phyloP scores from a whole-genome alignment of 805 yeast species.

The Teunomyces cretensis region DNA sequence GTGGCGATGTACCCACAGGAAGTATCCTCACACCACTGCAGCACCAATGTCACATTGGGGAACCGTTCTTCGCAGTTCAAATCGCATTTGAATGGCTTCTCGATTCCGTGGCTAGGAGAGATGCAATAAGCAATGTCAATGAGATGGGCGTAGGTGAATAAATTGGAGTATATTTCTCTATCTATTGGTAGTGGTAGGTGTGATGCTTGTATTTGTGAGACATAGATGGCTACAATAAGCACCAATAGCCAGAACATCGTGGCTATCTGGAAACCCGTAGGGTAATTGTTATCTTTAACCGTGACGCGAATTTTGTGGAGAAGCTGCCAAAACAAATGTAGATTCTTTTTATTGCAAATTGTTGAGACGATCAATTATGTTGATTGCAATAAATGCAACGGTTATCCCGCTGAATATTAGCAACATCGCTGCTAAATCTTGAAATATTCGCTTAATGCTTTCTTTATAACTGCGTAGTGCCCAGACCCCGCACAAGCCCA shows the following conservation, averaged over 20 bases:
- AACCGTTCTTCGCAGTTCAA: conserved; percentile 32
- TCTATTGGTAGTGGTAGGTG: conserved; percentile 2
- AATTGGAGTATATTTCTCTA: conserved; percentile 19
- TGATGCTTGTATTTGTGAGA: background rate
- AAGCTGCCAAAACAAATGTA: background rate
- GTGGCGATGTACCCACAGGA: conserved; percentile 41
- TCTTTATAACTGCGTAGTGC: background rate
- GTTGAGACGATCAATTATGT: background rate
- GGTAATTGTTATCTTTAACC: background rate
- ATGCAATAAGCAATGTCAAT: conserved; percentile 46
- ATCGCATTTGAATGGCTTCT: conserved; percentile 40
- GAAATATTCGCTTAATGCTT: background rate
- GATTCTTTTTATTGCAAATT: background rate
- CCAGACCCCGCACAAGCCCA: background rate
- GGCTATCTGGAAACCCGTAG: background rate
- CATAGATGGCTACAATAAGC: background rate
- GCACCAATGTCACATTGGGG: conserved; percentile 35
- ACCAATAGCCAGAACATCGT: background rate
- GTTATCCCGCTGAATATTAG: background rate
- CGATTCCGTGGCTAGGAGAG: conserved; percentile 25
- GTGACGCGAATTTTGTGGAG: conserved; percentile 1
- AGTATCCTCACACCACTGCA: conserved; percentile 43
- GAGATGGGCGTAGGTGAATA: conserved; percentile 40
- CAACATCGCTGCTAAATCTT: background rate
- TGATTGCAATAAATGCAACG: background rate